Base-by-base conservation (phyloP, 805 yeast genomes). In the Candida silvicultrix region DNA sequence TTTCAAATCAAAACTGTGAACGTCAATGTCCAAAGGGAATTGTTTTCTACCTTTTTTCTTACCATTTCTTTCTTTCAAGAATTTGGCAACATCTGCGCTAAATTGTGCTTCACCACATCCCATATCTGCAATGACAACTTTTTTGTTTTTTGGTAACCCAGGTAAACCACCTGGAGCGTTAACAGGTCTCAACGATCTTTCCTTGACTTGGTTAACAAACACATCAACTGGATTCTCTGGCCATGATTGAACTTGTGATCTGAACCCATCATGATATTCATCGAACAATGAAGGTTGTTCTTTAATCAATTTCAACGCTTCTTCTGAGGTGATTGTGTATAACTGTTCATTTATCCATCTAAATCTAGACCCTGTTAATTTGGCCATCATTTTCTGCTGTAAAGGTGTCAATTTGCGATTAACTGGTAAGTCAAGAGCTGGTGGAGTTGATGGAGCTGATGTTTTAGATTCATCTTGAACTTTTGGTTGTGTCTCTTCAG, bases 101-200 rank as follows among this genome's bases (percentile, higher is more conserved):
- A 94, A 74, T 56, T 86, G 85, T 0, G 98, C 99, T 65, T 94
- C 99, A 46, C 99, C 99, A 65, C 99, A 94, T 11, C 99, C 99
- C 98, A 94, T 92, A 68, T 94, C 99, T 0, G 98, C 97, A 48
- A 94, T 77, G 3, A 85, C 89, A 34, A 92, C 81, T 48, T 75
- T 74, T 40, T 73, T 77, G 20, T 60, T 60, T 16, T 56, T 57
- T 8, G 62, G 64, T 35, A 80, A 61, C 18, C 94, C 95, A 1
- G 97, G 97, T 45, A 90, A 73, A 2, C 97, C 98, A 52, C 98
- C 98, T 4, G 98, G 98, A 0, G 97, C 96, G 64, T 85, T 88
- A 5, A 89, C 80, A n/a, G 83, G 81, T 58, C 75, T 83, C 12
- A 71, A 63, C 1, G 81, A 70, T 57, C 89, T 71, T 25, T 65